Conservation (phyloP, 306 rosid species). For the apple (Malus domestica) region DNA sequence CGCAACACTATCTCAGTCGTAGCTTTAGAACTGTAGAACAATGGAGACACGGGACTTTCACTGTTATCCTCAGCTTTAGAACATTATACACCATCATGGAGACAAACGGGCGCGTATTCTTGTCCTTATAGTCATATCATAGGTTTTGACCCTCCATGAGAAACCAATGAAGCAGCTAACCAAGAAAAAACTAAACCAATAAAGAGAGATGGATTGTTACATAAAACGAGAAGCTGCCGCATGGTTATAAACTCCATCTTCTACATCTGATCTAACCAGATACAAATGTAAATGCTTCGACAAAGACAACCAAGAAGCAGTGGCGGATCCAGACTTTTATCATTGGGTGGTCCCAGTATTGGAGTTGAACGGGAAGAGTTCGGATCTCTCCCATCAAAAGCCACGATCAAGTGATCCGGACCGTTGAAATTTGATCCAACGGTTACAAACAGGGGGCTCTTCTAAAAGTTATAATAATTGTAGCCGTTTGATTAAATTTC, state of each 20-base stretch:
- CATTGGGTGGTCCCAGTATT: too few relatives aligned
- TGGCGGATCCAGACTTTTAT: too few relatives aligned
- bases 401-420: too few relatives aligned
- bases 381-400: too few relatives aligned
- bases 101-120: background rate
- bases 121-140: background rate
- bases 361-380: too few relatives aligned
- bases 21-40: too few relatives aligned
- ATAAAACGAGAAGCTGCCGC: background rate
- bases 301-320: background rate
- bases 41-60: background rate
- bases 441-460: too few relatives aligned
- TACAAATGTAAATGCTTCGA: background rate
- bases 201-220: background rate
- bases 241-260: background rate
- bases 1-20: background rate
- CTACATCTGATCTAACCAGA: background rate
- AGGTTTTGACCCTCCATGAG: background rate
- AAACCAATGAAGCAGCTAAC: background rate
- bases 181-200: background rate
- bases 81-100: background rate
- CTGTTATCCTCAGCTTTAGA: background rate
- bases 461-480: too few relatives aligned
- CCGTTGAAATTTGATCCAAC: too few relatives aligned
- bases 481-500: too few relatives aligned